phyloP scores from a whole-genome alignment of 1,139 yeast species.

The Lodderomyces pseudojiufengensis region DNA sequence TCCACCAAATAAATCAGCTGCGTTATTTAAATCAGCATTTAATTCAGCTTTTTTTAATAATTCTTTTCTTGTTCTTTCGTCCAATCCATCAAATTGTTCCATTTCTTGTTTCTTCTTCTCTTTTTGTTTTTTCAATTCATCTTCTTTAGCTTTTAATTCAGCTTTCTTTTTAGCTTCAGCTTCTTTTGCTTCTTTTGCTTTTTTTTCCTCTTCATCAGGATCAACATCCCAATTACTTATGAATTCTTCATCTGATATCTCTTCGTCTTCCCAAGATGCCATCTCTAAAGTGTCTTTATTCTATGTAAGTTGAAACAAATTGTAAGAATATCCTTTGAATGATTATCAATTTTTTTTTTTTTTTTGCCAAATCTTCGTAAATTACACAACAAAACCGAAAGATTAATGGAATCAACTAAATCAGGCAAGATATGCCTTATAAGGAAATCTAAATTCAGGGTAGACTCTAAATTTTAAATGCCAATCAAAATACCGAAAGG shows the following conservation, averaged over 20 bases:
- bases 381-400: too few relatives aligned
- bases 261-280: slow-evolving; percentile 77
- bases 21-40: slow-evolving; percentile 83
- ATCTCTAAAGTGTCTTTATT: slow-evolving; percentile 17
- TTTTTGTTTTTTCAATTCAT: slow-evolving; percentile 40
- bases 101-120: slow-evolving; percentile 29
- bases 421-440: too few relatives aligned
- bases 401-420: too few relatives aligned
- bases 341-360: too few relatives aligned
- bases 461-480: too few relatives aligned
- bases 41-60: slow-evolving; percentile 75
- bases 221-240: slow-evolving; percentile 81
- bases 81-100: slow-evolving; percentile 59
- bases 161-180: slow-evolving; percentile 43
- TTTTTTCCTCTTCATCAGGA: slow-evolving; percentile 56
- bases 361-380: too few relatives aligned
- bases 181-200: slow-evolving; percentile 41
- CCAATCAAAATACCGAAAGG: slow-evolving; percentile 1
- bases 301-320: too few relatives aligned
- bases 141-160: slow-evolving; percentile 36
- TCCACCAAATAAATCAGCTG: slow-evolving; percentile 87
- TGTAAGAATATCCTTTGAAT: too few relatives aligned
- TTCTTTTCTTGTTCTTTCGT: slow-evolving; percentile 66
- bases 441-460: too few relatives aligned
- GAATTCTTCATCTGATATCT: slow-evolving; percentile 68